Percentiles rank a stretch among this genome's conserved stretches.
Conservation (phyloP, 495 filamentous ascomycete species). For the Hyphodiscus hymeniophilus region DNA sequence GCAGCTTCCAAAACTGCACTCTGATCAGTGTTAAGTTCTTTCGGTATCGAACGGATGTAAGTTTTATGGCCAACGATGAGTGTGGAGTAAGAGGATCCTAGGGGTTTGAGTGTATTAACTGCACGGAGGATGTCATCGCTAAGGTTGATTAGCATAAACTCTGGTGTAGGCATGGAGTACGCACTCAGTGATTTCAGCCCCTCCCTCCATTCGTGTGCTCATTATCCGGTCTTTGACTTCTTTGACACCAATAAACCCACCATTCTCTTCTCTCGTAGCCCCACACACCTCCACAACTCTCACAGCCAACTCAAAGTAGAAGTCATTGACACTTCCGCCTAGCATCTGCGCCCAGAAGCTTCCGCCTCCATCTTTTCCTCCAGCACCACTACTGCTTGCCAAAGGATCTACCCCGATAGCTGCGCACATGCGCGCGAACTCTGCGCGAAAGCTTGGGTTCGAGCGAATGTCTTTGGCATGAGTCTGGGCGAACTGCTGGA, state of each 20-base stretch:
- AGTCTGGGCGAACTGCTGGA: constrained; percentile 89
- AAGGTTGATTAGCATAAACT: constrained; percentile 3
- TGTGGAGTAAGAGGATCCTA: constrained; percentile 81
- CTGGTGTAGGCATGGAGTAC: constrained; percentile 14
- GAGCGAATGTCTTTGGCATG: constrained; percentile 93
- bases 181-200: constrained; percentile 60
- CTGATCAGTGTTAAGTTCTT: constrained; percentile 95
- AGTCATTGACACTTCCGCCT: constrained; percentile 88
- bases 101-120: constrained; percentile 76
- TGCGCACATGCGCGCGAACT: constrained; percentile 97
- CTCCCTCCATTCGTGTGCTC: constrained; percentile 65
- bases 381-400: constrained; percentile 52
- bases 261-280: constrained; percentile 82
- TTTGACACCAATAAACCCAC: constrained; percentile 75
- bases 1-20: constrained; percentile 84
- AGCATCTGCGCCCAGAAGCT: constrained; percentile 92
- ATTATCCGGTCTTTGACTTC: constrained; percentile 71
- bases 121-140: constrained; percentile 90
- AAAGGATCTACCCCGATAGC: constrained; percentile 94
- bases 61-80: constrained; percentile 71
- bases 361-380: constrained; percentile 35
- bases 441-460: constrained; percentile 86
- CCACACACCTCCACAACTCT: constrained; percentile 90
- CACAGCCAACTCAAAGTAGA: constrained; percentile 94
- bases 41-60: constrained; percentile 89